These are phyloP conservation scores for Leptodontidium sp. DNA, from an alignment of 2,329 filamentous ascomycete genomes.

Conservation along the genomic window DNA sequence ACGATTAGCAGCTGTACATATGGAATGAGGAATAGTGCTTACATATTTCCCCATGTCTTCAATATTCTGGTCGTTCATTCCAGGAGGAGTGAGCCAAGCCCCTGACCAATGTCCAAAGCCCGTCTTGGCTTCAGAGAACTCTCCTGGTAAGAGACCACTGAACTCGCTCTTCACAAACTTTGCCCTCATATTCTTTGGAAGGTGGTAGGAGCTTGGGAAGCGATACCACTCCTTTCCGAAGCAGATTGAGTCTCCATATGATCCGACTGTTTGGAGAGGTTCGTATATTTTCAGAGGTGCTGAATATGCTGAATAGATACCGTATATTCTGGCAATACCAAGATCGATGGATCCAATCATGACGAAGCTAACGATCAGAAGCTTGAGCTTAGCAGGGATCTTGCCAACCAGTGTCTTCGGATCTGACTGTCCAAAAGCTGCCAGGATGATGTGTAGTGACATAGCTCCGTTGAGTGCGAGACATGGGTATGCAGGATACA, in stretches of 20 bases:
- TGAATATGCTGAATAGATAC: conserved; percentile 81
- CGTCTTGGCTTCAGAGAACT: conserved; percentile 79
- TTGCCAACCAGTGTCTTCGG: conserved; percentile 72
- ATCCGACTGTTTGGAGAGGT: conserved; percentile 67
- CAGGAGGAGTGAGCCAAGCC: conserved; percentile 81
- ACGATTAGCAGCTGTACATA: conserved; percentile 19
- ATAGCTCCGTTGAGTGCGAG: conserved; percentile 89
- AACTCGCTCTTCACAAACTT: conserved; percentile 95
- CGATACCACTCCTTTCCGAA: conserved; percentile 98
- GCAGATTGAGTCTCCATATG: conserved; percentile 76
- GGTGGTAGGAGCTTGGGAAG: conserved; percentile 91
- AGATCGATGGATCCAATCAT: conserved; percentile 71
- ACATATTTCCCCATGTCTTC: conserved; percentile 91
- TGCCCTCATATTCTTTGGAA: conserved; percentile 82
- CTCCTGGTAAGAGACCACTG: conserved; percentile 84
- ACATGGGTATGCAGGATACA: conserved; percentile 96
- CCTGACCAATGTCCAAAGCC: conserved; percentile 78
- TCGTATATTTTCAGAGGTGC: conserved; percentile 79
- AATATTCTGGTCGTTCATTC: conserved; percentile 91
- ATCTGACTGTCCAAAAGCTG: conserved; percentile 75
- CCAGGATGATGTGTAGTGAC: conserved; percentile 80
- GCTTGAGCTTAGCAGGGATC: conserved; percentile 79
- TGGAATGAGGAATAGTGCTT: conserved; percentile 44
- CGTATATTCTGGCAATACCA: conserved; percentile 75
- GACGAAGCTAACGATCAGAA: conserved; percentile 66